Base-by-base conservation (phyloP, 208 protist species). In the Wallacemonas rigidus region DNA sequence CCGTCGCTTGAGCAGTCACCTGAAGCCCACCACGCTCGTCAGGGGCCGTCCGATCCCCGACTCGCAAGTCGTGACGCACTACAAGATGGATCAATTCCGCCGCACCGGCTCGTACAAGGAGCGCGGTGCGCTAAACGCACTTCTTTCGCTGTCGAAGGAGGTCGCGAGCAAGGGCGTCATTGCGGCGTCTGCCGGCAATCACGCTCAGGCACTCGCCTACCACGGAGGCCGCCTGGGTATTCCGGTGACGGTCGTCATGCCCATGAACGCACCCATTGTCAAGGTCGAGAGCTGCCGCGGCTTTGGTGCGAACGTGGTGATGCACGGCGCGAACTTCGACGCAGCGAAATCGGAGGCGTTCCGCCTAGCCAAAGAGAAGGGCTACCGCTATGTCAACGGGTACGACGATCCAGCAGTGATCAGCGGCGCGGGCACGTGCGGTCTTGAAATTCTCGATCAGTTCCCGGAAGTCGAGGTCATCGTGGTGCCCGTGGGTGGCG, bases 181-280 rank as follows among this genome's bases (percentile, higher is more conserved):
- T 47, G 90, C 92, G 2, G 92, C 90, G 14, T 85, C 81, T 45
- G 85, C 89, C 7, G 92, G 94, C 55, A 98, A 98, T 77, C 95
- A 98, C 80, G 92, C 92, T 14, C 91, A 95, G 74, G 93, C 92
- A 3, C 84, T 98, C 26, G 85, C 95, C 15, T 95, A 90, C 75
- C 91, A 97, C 82, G 95, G 89, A n/a, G 74, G 78, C 40, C 53
- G 75, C 58, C 75, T 98, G 9, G 86, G 81, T 50, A 85, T 98
- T 58, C 90, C 91, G 0, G 92, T 96, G 35, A 93, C 83, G n/a
- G 87, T 98, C 41, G 83, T 95, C 26, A 98, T 98, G 95, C 94
- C 95, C n/a, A 48, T 75, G 11, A 78, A 68, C 58, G 91, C 94
- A 35, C 94, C 94, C 17, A 81, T 96, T 17, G 79, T 86, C 36